phyloP scores from a whole-genome alignment of 2,329 filamentous ascomycete genomes.

The Aulographum hederae region DNA sequence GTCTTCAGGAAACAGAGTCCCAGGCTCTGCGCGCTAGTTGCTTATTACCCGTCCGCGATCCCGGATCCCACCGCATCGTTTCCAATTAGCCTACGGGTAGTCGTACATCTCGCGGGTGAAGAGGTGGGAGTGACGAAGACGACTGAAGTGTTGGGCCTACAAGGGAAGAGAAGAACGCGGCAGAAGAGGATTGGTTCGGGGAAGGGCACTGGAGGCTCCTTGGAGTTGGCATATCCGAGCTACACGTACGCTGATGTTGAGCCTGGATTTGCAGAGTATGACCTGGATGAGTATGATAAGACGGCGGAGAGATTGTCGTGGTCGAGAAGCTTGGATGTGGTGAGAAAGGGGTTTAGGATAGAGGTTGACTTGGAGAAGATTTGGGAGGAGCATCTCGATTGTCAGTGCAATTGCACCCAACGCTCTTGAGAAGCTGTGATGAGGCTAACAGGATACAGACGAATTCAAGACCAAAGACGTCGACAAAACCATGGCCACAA shows the following conservation, averaged over 20 bases:
- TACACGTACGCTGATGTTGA: slow-evolving; percentile 20
- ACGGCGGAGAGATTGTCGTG: slow-evolving; percentile 22
- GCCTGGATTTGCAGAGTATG: slow-evolving; percentile 24
- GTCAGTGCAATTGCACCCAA: slow-evolving; percentile 3
- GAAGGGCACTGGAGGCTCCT: slow-evolving; percentile 28
- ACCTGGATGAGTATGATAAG: slow-evolving; percentile 18
- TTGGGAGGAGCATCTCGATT: slow-evolving; percentile 17
- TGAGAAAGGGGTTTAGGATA: slow-evolving; percentile 14
- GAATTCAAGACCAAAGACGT: slow-evolving; percentile 17
- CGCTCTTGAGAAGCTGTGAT: neutral
- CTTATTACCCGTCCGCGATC: slow-evolving; percentile 43
- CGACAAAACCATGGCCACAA: slow-evolving; percentile 19
- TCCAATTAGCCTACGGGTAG: slow-evolving; percentile 25
- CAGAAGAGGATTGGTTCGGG: slow-evolving; percentile 31
- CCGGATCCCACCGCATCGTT: slow-evolving; percentile 30
- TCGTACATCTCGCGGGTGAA: slow-evolving; percentile 37
- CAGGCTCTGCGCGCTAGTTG: slow-evolving; percentile 39
- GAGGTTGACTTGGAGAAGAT: slow-evolving; percentile 15
- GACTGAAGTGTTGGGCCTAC: slow-evolving; percentile 33
- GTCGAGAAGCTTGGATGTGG: slow-evolving; percentile 19
- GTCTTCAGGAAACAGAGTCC: slow-evolving; percentile 37
- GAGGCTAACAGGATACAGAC: slow-evolving; percentile 9
- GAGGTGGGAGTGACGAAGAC: slow-evolving; percentile 30
- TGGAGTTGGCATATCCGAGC: slow-evolving; percentile 10
- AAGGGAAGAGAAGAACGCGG: slow-evolving; percentile 29